These are phyloP conservation scores for Phytophthora palmivora DNA, from an alignment of 352 stramenopile species.

Conservation along the genomic window DNA sequence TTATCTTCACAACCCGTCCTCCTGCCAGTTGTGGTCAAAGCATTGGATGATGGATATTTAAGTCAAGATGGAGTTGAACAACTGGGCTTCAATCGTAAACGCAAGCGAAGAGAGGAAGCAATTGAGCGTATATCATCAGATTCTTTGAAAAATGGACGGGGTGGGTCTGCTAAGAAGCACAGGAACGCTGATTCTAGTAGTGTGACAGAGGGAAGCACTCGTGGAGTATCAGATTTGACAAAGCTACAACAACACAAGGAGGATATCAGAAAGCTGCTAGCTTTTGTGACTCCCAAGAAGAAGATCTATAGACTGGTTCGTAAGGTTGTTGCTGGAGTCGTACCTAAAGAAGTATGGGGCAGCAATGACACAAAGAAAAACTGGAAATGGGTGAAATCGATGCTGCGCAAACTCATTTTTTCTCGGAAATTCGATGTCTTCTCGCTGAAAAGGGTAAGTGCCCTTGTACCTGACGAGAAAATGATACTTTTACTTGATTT, in stretches of 20 bases:
- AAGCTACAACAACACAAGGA: slow-evolving; percentile 62
- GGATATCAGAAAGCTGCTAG: slow-evolving; percentile 52
- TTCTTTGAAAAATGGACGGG: not conserved
- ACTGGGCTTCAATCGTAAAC: slow-evolving; percentile 38
- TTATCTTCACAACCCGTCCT: slow-evolving; percentile 23
- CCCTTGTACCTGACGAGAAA: not conserved
- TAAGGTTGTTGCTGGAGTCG: slow-evolving; percentile 53
- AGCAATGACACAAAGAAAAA: slow-evolving; percentile 41
- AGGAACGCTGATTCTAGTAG: slow-evolving; percentile 1
- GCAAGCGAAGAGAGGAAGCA: slow-evolving; percentile 56
- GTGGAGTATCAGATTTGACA: slow-evolving; percentile 19
- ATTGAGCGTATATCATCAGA: slow-evolving; percentile 32
- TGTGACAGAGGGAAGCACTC: not conserved
- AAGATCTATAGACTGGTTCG: slow-evolving; percentile 57
- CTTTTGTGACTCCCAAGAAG: slow-evolving; percentile 52
- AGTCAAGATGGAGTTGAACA: slow-evolving; percentile 53
- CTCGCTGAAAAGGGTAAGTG: slow-evolving; percentile 56
- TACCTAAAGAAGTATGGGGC: slow-evolving; percentile 74
- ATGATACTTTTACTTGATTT: not conserved
- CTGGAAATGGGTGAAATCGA: slow-evolving; percentile 57
- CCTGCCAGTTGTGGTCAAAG: slow-evolving; percentile 32
- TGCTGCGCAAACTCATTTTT: slow-evolving; percentile 55
- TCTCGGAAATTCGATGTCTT: slow-evolving; percentile 68
- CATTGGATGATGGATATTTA: slow-evolving; percentile 61
- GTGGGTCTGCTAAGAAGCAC: slow-evolving; percentile 21